Evolutionary conservation across 2,329 filamentous ascomycete species (phyloP).

Genomic region (Fusarium hostae): DNA sequence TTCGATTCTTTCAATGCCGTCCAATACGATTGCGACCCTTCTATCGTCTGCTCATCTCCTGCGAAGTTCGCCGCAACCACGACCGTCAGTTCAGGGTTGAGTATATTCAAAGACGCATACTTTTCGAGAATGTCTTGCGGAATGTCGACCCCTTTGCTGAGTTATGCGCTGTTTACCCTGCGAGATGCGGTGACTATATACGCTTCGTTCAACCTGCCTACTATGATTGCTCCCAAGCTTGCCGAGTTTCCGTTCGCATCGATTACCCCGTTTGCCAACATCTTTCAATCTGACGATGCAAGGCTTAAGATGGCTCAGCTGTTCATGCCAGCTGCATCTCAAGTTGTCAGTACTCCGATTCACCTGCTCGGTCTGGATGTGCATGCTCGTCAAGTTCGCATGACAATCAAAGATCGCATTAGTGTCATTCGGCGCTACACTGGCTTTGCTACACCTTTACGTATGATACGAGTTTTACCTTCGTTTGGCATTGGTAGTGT

Average conservation of each 20-base stretch:
- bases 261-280: constrained; percentile 26
- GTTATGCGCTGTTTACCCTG: constrained; percentile 38
- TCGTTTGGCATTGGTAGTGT: constrained; percentile 41
- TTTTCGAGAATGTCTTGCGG: constrained; percentile 34
- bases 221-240: constrained; percentile 39
- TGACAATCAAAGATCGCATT: constrained; percentile 33
- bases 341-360: constrained; percentile 41
- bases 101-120: constrained; percentile 42
- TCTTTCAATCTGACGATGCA: constrained; percentile 38
- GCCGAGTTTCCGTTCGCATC: constrained; percentile 36
- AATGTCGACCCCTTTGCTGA: constrained; percentile 33
- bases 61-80: constrained; percentile 42
- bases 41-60: constrained; percentile 34
- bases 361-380: constrained; percentile 41
- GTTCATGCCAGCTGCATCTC: constrained; percentile 38
- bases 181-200: constrained; percentile 42
- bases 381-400: constrained; percentile 25
- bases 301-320: constrained; percentile 41
- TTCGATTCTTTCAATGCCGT: constrained; percentile 41
- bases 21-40: constrained; percentile 27
- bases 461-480: constrained; percentile 39
- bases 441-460: constrained; percentile 36
- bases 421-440: constrained; percentile 22
- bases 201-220: constrained; percentile 42
- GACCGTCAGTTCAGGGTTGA: constrained; percentile 34